Conservation (phyloP, 805 yeast genomes). For the Saccharomycopsis javanensis region DNA sequence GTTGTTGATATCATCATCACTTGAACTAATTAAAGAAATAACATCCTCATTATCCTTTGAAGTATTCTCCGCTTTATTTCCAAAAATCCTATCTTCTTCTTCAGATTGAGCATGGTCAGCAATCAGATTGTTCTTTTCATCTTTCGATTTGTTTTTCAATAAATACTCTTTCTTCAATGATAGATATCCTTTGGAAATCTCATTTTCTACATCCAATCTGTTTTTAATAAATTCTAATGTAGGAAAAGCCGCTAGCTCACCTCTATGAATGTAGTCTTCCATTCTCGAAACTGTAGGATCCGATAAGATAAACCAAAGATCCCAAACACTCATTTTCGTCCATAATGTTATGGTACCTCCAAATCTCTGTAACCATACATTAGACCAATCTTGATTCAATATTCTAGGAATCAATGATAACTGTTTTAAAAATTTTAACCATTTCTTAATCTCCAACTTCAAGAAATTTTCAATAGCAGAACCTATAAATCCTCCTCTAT, state of each 20-base stretch:
- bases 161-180: conserved; percentile 19
- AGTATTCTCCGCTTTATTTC: neutral
- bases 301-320: conserved; percentile 52
- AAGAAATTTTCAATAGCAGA: conserved; percentile 63
- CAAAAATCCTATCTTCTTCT: neutral
- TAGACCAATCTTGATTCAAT: conserved; percentile 73
- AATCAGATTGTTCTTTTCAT: neutral
- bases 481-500: conserved; percentile 66
- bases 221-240: conserved; percentile 54
- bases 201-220: conserved; percentile 54
- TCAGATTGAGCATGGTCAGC: neutral
- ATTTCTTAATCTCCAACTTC: conserved; percentile 65
- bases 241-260: conserved; percentile 60
- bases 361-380: conserved; percentile 62
- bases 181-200: conserved; percentile 44
- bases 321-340: conserved; percentile 53
- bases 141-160: neutral
- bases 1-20: neutral
- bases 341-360: conserved; percentile 70
- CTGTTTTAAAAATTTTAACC: conserved; percentile 58
- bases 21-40: neutral
- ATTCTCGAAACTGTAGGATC: conserved; percentile 59
- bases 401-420: conserved; percentile 60
- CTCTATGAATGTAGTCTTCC: conserved; percentile 45
- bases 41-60: neutral